Evolutionary conservation across 352 stramenopile species (phyloP).

Genomic region (Globisporangium okanoganense): DNA sequence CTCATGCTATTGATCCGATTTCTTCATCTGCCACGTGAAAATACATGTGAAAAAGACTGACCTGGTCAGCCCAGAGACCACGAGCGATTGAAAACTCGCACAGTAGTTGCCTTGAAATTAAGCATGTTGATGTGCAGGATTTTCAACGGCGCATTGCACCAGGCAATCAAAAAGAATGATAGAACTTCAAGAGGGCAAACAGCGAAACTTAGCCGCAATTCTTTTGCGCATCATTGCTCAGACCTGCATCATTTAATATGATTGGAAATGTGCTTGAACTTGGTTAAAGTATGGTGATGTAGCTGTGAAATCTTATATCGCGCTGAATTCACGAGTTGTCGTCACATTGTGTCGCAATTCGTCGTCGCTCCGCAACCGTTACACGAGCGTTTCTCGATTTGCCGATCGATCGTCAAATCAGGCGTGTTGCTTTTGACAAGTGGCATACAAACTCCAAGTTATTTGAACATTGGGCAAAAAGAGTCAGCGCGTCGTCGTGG

Average conservation of each 20-base stretch:
- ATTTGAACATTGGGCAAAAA: not conserved
- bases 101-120: not conserved
- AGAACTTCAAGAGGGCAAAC: not conserved
- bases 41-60: too few relatives aligned
- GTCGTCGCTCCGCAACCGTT: not conserved
- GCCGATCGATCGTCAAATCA: not conserved
- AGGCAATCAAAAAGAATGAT: not conserved
- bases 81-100: not conserved
- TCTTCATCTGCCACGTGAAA: not conserved
- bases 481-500: not conserved
- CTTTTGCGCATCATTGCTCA: not conserved
- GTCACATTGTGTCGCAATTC: not conserved
- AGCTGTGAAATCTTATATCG: not conserved
- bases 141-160: not conserved
- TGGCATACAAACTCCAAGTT: not conserved
- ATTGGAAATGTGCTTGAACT: not conserved
- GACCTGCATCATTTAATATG: not conserved
- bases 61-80: not conserved
- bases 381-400: slow-evolving; percentile 1
- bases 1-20: not conserved
- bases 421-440: not conserved
- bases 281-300: not conserved
- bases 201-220: not conserved
- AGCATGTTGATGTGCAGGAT: slow-evolving; percentile 2
- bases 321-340: not conserved